Base-by-base conservation (phyloP, 2,329 filamentous ascomycete genomes). In the Phaeosphaeriaceae sp. region DNA sequence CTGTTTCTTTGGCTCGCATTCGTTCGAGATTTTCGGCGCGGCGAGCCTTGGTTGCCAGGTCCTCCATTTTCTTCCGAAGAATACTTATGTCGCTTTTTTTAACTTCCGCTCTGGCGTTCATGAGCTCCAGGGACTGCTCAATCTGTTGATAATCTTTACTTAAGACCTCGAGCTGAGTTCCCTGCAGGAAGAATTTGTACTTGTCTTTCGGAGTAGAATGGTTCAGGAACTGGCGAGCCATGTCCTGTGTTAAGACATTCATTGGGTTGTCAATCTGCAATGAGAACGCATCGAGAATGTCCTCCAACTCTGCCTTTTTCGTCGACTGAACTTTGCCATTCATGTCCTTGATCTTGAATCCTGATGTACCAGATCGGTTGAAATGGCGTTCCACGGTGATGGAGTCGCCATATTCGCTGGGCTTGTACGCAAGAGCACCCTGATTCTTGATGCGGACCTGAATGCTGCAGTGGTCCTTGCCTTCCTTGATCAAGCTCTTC, bases 241-340 rank as follows among this genome's bases (percentile, higher is more conserved):
- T 93, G 74, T 99, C 95, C 76, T 99, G 95, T 0, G 93, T 97
- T 19, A 99, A 84, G 7, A 98, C 91, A 58, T 96, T 98, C 81
- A 99, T 89, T 0, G 95, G 95, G 68, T 99, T 99, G 73, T 98
- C 94, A 56, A 99, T 92, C 75, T 98, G 94, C 44, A 99, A 82
- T 44, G 90, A 91, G 74, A 93, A 98, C 74, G 92, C 96, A 75
- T 99, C 95, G 44, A 92, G 89, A 48, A 99, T 94, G 65, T 97
- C 91, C 65, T 97, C 93, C 9, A 99, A 85, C 65, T 97, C 94
- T 9, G 86, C 83, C 73, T 91, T 95, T 77, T 93, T 96, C 9
- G 85, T 91, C 0, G 93, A 96, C 48, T 97, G 85, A 22, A 89
- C 82, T 54, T 86, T 87, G 21, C 88, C 90, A 10, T 85, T 83